A percentile compares a stretch with the other conserved stretches of the same genome.
Evolutionary conservation across 1,284 basidiomycete species (phyloP).

Genomic region (Sporisorium graminicola): DNA sequence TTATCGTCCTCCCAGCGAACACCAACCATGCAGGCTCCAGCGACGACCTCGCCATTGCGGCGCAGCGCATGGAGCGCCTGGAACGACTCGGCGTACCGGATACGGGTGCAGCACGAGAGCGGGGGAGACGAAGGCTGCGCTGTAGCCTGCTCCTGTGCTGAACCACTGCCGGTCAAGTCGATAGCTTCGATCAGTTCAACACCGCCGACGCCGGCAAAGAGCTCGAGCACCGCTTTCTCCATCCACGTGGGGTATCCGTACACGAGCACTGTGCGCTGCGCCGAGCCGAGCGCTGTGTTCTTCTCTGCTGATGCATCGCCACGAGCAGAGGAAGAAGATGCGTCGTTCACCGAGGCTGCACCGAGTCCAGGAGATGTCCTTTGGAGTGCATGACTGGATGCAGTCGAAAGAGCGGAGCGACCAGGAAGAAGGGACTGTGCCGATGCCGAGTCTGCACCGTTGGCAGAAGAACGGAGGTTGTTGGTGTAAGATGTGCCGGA

Average conservation of each 20-base stretch:
- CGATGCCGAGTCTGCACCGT: constrained; percentile 9
- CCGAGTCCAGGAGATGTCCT: constrained; percentile 25
- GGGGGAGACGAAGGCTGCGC: constrained; percentile 26
- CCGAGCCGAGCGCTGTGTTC: constrained; percentile 26
- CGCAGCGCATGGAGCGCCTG: constrained; percentile 59
- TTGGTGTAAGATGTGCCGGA: constrained; percentile 9
- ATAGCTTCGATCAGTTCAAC: constrained; percentile 53
- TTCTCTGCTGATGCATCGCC: constrained; percentile 14
- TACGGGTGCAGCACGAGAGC: constrained; percentile 43
- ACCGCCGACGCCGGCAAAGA: constrained; percentile 52
- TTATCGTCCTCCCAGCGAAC: constrained; percentile 62
- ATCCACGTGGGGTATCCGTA: constrained; percentile 57
- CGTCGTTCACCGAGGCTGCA: constrained; percentile 9
- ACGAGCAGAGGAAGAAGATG: constrained; percentile 3
- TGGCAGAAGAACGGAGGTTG: constrained; percentile 13
- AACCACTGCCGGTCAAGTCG: constrained; percentile 47
- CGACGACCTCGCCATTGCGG: constrained; percentile 54
- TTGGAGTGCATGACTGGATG: constrained; percentile 11
- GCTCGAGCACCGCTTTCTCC: constrained; percentile 53
- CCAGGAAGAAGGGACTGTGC: constrained; percentile 19
- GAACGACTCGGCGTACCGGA: constrained; percentile 49
- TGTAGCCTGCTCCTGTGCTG: constrained; percentile 38
- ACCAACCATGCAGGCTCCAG: constrained; percentile 56
- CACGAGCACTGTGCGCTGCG: constrained; percentile 56
- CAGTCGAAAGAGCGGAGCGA: constrained; percentile 17